phyloP scores from a whole-genome alignment of 2,329 filamentous ascomycete genomes.

The Chaetoscypha palmicola region DNA sequence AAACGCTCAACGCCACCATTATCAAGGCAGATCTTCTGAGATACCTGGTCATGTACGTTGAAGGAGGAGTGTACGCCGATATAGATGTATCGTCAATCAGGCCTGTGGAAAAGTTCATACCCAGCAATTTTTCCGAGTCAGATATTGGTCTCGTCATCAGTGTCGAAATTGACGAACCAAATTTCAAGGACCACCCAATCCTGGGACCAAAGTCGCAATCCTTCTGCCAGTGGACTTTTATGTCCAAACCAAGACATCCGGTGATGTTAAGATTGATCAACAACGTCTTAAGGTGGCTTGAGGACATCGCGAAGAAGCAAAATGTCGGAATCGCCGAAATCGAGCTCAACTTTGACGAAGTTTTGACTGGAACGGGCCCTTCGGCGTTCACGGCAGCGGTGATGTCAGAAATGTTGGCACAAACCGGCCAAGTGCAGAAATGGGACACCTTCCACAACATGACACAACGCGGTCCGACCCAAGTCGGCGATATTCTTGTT shows the following conservation, averaged over 20 bases:
- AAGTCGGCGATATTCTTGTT: slow-evolving; percentile 56
- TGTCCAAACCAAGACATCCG: slow-evolving; percentile 57
- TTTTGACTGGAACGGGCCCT: slow-evolving; percentile 62
- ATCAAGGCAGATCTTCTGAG: slow-evolving; percentile 60
- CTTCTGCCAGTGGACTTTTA: slow-evolving; percentile 69
- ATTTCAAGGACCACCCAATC: slow-evolving; percentile 54
- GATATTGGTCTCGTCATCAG: slow-evolving; percentile 64
- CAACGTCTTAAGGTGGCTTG: slow-evolving; percentile 59
- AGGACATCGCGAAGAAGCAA: slow-evolving; percentile 49
- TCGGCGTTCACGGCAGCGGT: slow-evolving; percentile 61
- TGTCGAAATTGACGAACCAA: slow-evolving; percentile 61
- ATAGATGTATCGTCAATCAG: slow-evolving; percentile 50
- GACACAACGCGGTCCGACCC: slow-evolving; percentile 47
- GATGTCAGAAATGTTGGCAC: slow-evolving; percentile 52
- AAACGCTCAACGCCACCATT: slow-evolving; percentile 53
- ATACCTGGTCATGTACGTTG: slow-evolving; percentile 59
- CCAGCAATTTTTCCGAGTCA: slow-evolving; percentile 47
- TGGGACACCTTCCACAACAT: slow-evolving; percentile 61
- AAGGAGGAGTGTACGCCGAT: slow-evolving; percentile 46
- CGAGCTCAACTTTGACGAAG: slow-evolving; percentile 59
- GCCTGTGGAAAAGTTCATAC: slow-evolving; percentile 50
- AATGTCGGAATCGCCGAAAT: slow-evolving; percentile 50
- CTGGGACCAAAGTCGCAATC: slow-evolving; percentile 60
- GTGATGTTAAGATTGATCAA: slow-evolving; percentile 62
- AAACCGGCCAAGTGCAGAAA: slow-evolving; percentile 38